phyloP scores from a whole-genome alignment of 129 eudicot genomes.

The Saposhnikovia divaricata region DNA sequence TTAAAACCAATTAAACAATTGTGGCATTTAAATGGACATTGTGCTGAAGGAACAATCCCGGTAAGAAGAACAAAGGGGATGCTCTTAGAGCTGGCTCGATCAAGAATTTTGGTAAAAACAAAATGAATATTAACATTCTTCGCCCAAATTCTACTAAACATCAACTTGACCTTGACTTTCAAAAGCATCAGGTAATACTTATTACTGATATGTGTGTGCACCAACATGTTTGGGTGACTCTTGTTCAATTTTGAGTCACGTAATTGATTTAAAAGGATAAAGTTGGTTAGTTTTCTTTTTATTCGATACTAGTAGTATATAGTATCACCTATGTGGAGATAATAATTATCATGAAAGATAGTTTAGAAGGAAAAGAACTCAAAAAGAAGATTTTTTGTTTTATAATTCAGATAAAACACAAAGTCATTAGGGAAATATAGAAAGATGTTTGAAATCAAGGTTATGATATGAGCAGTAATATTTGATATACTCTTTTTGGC shows the following conservation, averaged over 20 bases:
- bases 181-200: slow-evolving; percentile 9
- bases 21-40: slow-evolving; percentile 59
- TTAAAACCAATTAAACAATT: slow-evolving; percentile 35
- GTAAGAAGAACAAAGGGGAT: slow-evolving; percentile 74
- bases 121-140: slow-evolving; percentile 34
- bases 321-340: not conserved
- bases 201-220: no score
- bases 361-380: not conserved
- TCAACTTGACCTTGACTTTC: slow-evolving; percentile 28
- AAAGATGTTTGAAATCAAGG: not conserved
- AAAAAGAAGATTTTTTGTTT: not conserved
- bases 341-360: not conserved
- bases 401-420: not conserved
- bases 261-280: not conserved
- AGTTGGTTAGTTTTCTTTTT: not conserved
- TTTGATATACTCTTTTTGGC: not conserved
- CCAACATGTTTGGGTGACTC: no score
- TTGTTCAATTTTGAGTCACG: not conserved
- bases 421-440: not conserved
- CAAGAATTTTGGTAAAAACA: slow-evolving; percentile 49
- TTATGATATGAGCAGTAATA: not conserved
- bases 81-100: slow-evolving; percentile 58
- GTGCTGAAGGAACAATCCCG: slow-evolving; percentile 64
- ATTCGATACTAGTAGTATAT: not conserved
- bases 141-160: slow-evolving; percentile 51